phyloP scores from a whole-genome alignment of 140 eudicot genomes.

The Erigeron philadelphicus region DNA sequence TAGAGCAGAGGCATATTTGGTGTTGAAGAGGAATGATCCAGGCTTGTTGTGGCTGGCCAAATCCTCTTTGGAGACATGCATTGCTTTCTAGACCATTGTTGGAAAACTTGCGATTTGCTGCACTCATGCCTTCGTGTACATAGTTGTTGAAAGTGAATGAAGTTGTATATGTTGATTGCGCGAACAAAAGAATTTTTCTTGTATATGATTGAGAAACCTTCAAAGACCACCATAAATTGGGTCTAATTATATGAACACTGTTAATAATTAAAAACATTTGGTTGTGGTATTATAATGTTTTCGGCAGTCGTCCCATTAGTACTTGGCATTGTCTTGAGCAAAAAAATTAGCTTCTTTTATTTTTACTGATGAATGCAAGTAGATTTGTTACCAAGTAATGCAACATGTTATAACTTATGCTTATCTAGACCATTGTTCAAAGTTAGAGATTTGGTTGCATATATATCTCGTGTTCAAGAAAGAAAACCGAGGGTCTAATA shows the following conservation, averaged over 20 bases:
- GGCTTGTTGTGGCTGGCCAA: slow-evolving; percentile 92
- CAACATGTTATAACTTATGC: no score
- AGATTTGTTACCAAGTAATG: no score
- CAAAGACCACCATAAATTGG: not conserved
- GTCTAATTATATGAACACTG: not conserved
- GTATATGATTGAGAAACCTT: slow-evolving; percentile 10
- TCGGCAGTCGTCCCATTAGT: not conserved
- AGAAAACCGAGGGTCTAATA: no score
- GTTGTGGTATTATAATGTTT: not conserved
- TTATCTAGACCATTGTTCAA: no score
- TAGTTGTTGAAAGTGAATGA: slow-evolving; percentile 2
- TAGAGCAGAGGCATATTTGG: slow-evolving; percentile 51
- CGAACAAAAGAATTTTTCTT: not conserved
- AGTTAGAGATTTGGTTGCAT: no score
- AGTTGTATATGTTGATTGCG: not conserved
- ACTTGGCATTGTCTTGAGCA: not conserved
- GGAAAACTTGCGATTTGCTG: not conserved
- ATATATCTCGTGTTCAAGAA: no score
- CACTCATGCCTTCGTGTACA: slow-evolving; percentile 2
- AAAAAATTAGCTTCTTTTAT: no score
- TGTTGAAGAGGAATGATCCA: slow-evolving; percentile 76
- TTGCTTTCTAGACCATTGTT: slow-evolving; percentile 32
- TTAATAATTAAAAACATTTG: not conserved
- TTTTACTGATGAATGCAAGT: no score
- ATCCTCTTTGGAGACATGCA: slow-evolving; percentile 65